phyloP scores from a whole-genome alignment of 2,329 filamentous ascomycete species.

The Chaetomiaceae sp. region DNA sequence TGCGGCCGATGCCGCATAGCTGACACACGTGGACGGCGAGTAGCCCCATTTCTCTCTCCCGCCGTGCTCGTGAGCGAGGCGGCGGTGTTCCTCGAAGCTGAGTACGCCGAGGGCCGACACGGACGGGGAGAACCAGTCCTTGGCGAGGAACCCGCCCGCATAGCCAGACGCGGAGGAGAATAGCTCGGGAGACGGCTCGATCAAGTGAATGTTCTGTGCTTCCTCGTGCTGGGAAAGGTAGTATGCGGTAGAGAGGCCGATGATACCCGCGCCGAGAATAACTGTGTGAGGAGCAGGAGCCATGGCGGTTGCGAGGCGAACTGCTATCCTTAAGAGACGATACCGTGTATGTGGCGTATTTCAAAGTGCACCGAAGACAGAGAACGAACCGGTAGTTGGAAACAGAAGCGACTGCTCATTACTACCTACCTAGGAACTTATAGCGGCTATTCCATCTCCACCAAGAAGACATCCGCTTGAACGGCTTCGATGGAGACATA shows the following conservation, averaged over 20 bases:
- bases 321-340: too few species aligned
- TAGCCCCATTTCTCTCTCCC: conserved; percentile 51
- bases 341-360: too few species aligned
- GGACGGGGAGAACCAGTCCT: conserved; percentile 62
- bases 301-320: too few species aligned
- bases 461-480: conserved; percentile 1
- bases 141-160: conserved; percentile 67
- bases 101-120: conserved; percentile 55
- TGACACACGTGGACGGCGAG: conserved; percentile 51
- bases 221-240: conserved; percentile 53
- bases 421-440: too few species aligned
- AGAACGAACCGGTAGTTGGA: too few species aligned
- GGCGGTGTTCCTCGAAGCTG: conserved; percentile 62
- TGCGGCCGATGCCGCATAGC: conserved; percentile 33
- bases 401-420: too few species aligned
- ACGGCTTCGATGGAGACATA: conserved; percentile 2
- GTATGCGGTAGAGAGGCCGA: conserved; percentile 65
- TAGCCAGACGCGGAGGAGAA: conserved; percentile 70
- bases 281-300: conserved; percentile 53
- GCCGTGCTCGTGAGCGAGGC: conserved; percentile 53
- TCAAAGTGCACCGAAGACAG: too few species aligned
- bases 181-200: conserved; percentile 46
- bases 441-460: not conserved
- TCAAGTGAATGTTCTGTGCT: conserved; percentile 38
- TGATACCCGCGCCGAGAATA: conserved; percentile 64